phyloP scores from a whole-genome alignment of 2,329 filamentous ascomycete genomes.

The Davidsoniella neocaledoniae region DNA sequence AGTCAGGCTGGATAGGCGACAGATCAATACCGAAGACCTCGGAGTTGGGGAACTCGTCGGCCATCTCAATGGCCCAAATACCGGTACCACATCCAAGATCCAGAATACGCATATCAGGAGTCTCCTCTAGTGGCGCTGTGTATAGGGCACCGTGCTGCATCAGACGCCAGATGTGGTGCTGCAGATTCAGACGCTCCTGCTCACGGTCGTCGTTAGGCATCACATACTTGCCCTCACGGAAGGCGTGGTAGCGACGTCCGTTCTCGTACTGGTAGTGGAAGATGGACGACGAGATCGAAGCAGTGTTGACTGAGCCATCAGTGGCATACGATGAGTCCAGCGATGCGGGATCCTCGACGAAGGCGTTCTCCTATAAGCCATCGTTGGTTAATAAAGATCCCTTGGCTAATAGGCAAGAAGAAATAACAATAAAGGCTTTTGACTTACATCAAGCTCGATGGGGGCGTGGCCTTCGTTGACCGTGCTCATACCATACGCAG shows the following conservation, averaged over 20 bases:
- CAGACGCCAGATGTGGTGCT: conserved; percentile 36
- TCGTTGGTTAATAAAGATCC: neutral
- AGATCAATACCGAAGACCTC: conserved; percentile 34
- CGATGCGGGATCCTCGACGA: neutral
- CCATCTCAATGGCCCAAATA: conserved; percentile 34
- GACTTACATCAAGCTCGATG: conserved; percentile 11
- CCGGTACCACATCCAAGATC: conserved; percentile 46
- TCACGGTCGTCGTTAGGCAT: conserved; percentile 37
- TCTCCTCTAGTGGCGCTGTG: conserved; percentile 26
- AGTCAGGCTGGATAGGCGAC: conserved; percentile 39
- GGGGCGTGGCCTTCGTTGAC: conserved; percentile 9
- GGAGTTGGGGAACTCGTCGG: conserved; percentile 26
- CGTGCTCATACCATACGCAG: conserved; percentile 8
- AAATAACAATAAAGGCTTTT: too few relatives aligned
- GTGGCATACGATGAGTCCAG: conserved; percentile 22
- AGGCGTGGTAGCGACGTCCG: conserved; percentile 31
- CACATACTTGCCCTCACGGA: conserved; percentile 27
- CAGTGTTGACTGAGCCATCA: conserved; percentile 19
- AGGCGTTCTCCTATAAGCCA: conserved; percentile 4
- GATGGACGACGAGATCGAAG: conserved; percentile 26
- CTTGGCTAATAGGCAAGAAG: neutral
- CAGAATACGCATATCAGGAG: conserved; percentile 26
- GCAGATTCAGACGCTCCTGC: conserved; percentile 35
- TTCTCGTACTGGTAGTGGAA: conserved; percentile 29
- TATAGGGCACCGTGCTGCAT: conserved; percentile 27